Evolutionary conservation across 202 grass and related monocot genomes (phyloP), one percentile per base, ranked within the genome.

Genomic region (Carex sylvatica): DNA sequence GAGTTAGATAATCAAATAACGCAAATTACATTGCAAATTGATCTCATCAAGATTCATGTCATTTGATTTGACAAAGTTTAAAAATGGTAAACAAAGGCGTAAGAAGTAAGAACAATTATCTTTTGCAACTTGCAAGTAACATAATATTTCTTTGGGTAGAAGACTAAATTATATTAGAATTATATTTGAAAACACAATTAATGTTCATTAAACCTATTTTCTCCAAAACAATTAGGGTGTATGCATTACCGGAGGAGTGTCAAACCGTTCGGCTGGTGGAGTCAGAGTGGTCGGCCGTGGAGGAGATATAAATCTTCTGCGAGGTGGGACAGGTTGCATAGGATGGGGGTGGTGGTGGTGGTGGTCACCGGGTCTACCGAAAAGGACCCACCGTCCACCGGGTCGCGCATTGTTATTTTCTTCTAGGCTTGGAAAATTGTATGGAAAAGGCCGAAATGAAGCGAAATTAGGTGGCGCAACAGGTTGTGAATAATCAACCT

Each of bases 321-420:
- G 49, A 49, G 82, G 80, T 6, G 87, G 84, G 0, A 81, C 9
- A 3, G 83, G 83, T 6, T 85, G 83, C 61, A 89, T 66, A 35
- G 92, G 84, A 6, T 85, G 68, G 38, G 38, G 38, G 18, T 83
- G 46, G 14, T 76, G 87, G 63, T 76, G 87, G 58, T 76, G 81
- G 51, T 5, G 70, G 81, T 73, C 84, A 66, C 28, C 59, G 81
- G 88, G 80, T 4, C 40, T 70, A 22, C 86, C 85, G 61, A 92
- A 89, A 14, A 91, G 67, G 83, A 89, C 87, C 94, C 90, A 94
- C 1, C 86, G 76, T n/a, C 94, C 85, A 20, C 81, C 88, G n/a
- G 61, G 61, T 33, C 80, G 80, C 11, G 38, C 63, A 56, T 82
- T 26, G 22, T 30, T 13, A 19, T 82, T 82, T 33, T 33, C 63